Evolutionary conservation across 768 basidiomycete species (phyloP), one percentile per base, ranked within the genome.

Genomic region (Russula sp.): DNA sequence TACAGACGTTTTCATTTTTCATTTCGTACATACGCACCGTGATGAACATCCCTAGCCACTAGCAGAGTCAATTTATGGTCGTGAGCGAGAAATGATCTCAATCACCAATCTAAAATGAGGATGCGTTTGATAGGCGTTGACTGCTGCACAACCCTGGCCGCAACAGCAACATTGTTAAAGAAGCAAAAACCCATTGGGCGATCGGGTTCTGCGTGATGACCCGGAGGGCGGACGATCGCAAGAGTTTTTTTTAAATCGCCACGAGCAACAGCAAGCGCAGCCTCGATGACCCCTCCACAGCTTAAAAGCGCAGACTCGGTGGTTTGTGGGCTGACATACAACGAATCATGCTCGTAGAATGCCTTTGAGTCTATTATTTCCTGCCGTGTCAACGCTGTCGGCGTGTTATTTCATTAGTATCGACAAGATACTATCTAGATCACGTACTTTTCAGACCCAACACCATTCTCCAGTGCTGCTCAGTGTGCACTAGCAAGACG

Each of bases 181-280:
- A 99, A 97, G 74, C 97, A 98, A 73, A 99, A 99, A 1, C 97
- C 97, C 95, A 98, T 98, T 65, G 93, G 90, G 70, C 95, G 89
- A 66, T 97, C 92, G 5, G 97, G 97, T 71, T 99, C 97, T 7
- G 97, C 95, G 70, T 99, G 97, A 71, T 99, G 97, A 0, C 97
- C 97, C 0, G 97, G 97, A 13, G 97, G 97, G 56, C 97, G 83
- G 39, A 98, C 95, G 64, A 98, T 92, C 2, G 97, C 97, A 71
- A 99, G 88, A 0, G 90, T 80, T 72, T 95, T 98, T 69, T 87
- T 81, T 42, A 98, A 77, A 66, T 86, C 80, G 14, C 86, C 81
- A 39, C 84, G 83, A 36, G 92, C 94, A 48, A 98, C 94, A 5
- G 91, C 85, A 13, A 93, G 77, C 69, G 85, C 82, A 5, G 93